Evolutionary conservation across 106 monocot species (phyloP), one percentile per base, ranked within the genome.

Genomic region (Dioscorea dumetorum): DNA sequence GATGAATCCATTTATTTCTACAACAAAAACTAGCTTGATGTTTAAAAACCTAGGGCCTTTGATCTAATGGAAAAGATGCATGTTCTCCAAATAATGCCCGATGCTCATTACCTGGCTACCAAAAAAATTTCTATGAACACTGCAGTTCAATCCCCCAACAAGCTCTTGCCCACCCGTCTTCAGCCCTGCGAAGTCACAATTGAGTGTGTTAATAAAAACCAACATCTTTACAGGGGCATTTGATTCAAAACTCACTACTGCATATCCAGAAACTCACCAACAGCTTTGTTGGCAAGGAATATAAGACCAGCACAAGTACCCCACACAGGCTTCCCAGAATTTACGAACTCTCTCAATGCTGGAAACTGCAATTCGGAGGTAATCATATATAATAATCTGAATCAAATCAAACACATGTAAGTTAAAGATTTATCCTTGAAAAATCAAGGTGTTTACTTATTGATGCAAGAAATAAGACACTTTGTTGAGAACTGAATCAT

Each of bases 251-350:
- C 41, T 10, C 5, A 8, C 3, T 41, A 41, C 6, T 10, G 10
- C 6, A 41, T 41, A 41, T 41, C 41, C 41, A 41, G 10, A 41
- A 41, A 71, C 82, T 75, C 58, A 91, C 95, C 95, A 58, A 80
- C 67, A 49, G 88, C 95, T 57, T 84, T 87, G 80, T 97, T 73
- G 61, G 95, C 91, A 35, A 97, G 71, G 73, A 97, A 97, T 61
- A 97, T 97, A 15, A 97, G 86, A 14, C 95, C 95, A 4, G 95
- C 95, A 76, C 95, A 97, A 61, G 95, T 97, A 15, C 95, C 95
- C 95, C 95, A 97, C 23, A 91, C 95, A 49, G 91, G 95, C 60
- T 85, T 97, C 57, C 95, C 95, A 62, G 64, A 60, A 48, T 69
- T 82, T 22, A 91, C 95, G 76, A 97, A 97, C 11, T 91, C 84